A percentile compares a stretch with the other conserved stretches of the same genome.
Evolutionary conservation across 73 alveolate species (phyloP).

Genomic region (Paraurostyla sp.): DNA sequence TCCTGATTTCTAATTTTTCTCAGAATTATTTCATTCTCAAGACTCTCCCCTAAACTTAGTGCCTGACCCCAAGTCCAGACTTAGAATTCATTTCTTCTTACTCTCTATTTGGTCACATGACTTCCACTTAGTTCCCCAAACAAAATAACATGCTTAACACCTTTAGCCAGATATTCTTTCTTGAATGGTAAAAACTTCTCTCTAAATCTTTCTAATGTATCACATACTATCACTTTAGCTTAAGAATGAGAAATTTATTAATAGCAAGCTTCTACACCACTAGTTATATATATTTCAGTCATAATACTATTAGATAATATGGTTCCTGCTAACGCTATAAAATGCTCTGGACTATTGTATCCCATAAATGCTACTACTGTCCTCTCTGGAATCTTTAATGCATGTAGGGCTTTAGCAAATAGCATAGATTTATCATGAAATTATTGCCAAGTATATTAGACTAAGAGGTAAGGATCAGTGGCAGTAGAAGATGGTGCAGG

Average conservation of each 20-base stretch:
- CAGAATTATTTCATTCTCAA: neutral
- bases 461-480: neutral
- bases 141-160: slow-evolving; percentile 30
- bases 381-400: slow-evolving; percentile 79
- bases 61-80: slow-evolving; percentile 58
- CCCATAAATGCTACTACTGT: slow-evolving; percentile 77
- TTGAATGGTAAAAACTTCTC: slow-evolving; percentile 72
- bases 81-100: neutral
- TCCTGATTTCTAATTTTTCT: slow-evolving; percentile 23
- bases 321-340: slow-evolving; percentile 70
- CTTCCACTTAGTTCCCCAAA: neutral
- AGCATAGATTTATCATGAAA: slow-evolving; percentile 58
- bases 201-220: slow-evolving; percentile 66
- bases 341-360: slow-evolving; percentile 76
- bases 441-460: slow-evolving; percentile 77
- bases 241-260: slow-evolving; percentile 82
- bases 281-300: slow-evolving; percentile 76
- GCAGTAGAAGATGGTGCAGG: neutral
- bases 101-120: neutral
- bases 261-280: slow-evolving; percentile 84
- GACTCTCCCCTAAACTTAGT: slow-evolving; percentile 31
- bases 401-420: slow-evolving; percentile 85
- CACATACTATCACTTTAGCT: slow-evolving; percentile 78
- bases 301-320: slow-evolving; percentile 63
- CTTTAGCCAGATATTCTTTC: slow-evolving; percentile 39